Evolutionary conservation across 495 filamentous ascomycete species (phyloP), one percentile per base, ranked within the genome.

Genomic region (Cryomyces antarcticus): DNA sequence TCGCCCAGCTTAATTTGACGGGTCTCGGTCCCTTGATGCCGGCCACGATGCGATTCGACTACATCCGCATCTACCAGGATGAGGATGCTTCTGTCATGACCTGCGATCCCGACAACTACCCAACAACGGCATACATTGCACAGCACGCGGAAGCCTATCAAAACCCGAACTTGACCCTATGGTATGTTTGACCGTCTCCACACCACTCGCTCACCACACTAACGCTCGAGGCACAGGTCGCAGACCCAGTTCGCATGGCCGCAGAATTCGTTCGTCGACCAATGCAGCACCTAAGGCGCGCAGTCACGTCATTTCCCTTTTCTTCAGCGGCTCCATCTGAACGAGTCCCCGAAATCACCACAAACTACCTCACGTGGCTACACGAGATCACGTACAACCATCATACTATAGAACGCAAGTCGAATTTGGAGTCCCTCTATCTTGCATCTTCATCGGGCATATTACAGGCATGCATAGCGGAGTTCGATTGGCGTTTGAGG

Each of bases 1-100:
- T 84, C 50, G 72, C 79, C 1, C 58, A 61, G 5, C 61, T 84
- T 38, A 68, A 82, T 46, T 57, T 72, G 41, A 56, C 57, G 1
- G 63, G 63, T 31, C 63, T 84, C 24, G 49, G 47, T 11, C 28
- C 57, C n/a, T 58, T 74, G 28, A 63, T 82, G 51, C 80, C 80
- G 27, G 78, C 76, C 0, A 76, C 68, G 37, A 75, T 84, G 69
- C 66, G 77, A 3, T 61, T 85, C 43, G 80, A 86, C 52, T 84
- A 82, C 52, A 59, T 86, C 31, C 71, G 80, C 5, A 80, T 84
- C 44, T 85, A 83, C 50, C 79, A 84, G 53, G 69, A 78, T 44
- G 63, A 69, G 11, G 68, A 69, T 41, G 52, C 53, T 9, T 53
- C 71, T 28, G 70, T 67, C 36, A 56, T 84, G 12, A 81, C 79